phyloP scores from a whole-genome alignment of 2,329 filamentous ascomycete species.

The Ploettnerulaceae sp. region DNA sequence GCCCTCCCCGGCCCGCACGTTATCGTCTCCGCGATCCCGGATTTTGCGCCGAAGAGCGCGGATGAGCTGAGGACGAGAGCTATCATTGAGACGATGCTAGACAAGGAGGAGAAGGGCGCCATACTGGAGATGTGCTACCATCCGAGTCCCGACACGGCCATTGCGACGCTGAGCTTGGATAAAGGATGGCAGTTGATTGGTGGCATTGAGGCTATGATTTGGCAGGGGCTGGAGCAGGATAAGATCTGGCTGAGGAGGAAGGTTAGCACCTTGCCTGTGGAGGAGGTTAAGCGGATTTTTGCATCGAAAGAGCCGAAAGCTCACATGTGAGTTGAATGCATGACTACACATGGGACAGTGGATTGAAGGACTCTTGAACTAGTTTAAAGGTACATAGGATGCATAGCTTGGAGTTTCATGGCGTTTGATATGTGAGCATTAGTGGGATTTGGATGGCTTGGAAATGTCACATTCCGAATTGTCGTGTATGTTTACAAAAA shows the following conservation, averaged over 20 bases:
- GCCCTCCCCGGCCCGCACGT: conserved; percentile 56
- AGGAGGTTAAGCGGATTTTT: conserved; percentile 51
- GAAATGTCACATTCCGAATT: background rate
- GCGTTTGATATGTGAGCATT: too few relatives aligned
- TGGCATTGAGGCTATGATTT: conserved; percentile 32
- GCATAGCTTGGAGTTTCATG: too few relatives aligned
- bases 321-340: background rate
- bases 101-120: conserved; percentile 32
- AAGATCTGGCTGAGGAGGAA: conserved; percentile 51
- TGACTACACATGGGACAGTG: background rate
- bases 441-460: background rate
- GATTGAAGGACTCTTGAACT: too few relatives aligned
- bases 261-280: conserved; percentile 54
- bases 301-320: conserved; percentile 22
- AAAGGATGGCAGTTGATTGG: conserved; percentile 28
- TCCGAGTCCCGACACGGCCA: conserved; percentile 27
- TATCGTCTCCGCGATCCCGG: conserved; percentile 70
- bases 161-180: conserved; percentile 19
- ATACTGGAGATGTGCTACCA: conserved; percentile 34
- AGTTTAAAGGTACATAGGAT: too few relatives aligned
- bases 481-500: too few relatives aligned
- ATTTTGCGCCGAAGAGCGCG: conserved; percentile 63
- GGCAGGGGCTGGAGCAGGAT: conserved; percentile 32
- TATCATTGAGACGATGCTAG: conserved; percentile 36
- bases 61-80: conserved; percentile 56